Evolutionary conservation across 2,329 filamentous ascomycete genomes (phyloP), one percentile per base, ranked within the genome.

Genomic region (Ilyonectria robusta): DNA sequence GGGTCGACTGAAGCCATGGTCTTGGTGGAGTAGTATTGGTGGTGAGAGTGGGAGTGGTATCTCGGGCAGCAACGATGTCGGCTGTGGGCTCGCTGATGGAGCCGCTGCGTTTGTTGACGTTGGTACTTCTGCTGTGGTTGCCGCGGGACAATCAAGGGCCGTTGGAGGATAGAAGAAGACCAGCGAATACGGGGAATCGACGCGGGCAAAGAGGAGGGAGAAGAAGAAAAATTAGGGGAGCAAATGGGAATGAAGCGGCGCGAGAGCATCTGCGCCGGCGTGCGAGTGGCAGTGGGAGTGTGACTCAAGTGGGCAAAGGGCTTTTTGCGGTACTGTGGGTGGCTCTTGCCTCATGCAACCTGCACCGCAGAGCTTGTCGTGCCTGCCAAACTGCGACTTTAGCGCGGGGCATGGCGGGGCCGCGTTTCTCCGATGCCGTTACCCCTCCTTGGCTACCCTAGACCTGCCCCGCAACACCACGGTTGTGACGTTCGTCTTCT

Each of bases 291-390:
- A 57, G 61, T 40, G 51, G 33, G 51, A 61, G 68, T 73, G 72
- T 76, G 74, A 76, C 70, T 76, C 74, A 76, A 74, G 72, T 76
- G 74, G 74, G 74, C 72, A 72, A 75, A 75, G 69, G 72, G 70
- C 69, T 75, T 72, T 70, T 62, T 53, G 58, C 57, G 2, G 51
- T 61, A 51, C 62, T 57, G 57, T 65, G 57, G 48, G 62, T 59
- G 56, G 57, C 56, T 65, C 56, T 56, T 46, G 48, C 48, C 56
- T 59, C 42, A 48, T 55, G 19, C 59, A 55, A 53, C 44, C 56
- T 54, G 57, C 62, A 60, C 31, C 56, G 51, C 50, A 60, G 56
- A 65, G 56, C 62, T 65, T 65, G 56, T 46, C 42, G 50, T 37
- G 44, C 37, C 37, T 44, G 54, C 48, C 37, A 46, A 29, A 59